These are phyloP conservation scores for Fusarium odoratissimum DNA, from an alignment of 2,329 filamentous ascomycete genomes.

Conservation along the genomic window DNA sequence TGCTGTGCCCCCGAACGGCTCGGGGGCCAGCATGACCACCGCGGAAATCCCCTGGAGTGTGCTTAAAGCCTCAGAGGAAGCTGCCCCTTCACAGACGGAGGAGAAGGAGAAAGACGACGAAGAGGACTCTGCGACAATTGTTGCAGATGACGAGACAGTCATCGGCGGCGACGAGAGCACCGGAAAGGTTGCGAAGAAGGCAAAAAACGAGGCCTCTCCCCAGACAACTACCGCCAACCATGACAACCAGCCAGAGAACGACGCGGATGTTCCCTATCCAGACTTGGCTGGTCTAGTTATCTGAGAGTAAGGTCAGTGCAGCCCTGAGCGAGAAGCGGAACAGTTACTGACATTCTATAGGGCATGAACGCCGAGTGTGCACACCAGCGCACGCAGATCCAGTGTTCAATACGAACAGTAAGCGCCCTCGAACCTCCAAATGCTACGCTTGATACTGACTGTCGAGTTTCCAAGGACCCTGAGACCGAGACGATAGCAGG, in stretches of 20 bases:
- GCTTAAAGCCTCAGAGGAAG: neutral
- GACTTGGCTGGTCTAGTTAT: neutral
- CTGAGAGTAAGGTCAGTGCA: fast-evolving
- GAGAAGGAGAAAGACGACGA: neutral
- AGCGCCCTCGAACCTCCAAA: too few relatives aligned
- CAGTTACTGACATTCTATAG: neutral
- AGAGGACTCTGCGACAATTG: too few relatives aligned
- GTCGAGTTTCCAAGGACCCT: too few relatives aligned
- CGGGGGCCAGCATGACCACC: neutral
- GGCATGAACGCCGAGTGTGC: neutral
- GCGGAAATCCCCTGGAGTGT: neutral
- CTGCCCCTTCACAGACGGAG: too few relatives aligned
- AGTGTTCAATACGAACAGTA: neutral
- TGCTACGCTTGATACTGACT: neutral
- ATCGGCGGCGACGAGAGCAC: neutral
- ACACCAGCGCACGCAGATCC: neutral
- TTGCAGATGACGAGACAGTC: neutral
- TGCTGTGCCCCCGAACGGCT: neutral
- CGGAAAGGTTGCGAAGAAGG: too few relatives aligned
- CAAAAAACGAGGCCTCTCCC: neutral
- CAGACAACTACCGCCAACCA: neutral
- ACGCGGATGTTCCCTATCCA: neutral
- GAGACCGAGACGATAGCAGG: neutral
- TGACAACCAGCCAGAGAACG: too few relatives aligned
- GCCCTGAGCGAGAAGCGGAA: neutral